These are phyloP conservation scores for Dendrobium nobile DNA, from an alignment of 106 monocot species.

Conservation along the genomic window DNA sequence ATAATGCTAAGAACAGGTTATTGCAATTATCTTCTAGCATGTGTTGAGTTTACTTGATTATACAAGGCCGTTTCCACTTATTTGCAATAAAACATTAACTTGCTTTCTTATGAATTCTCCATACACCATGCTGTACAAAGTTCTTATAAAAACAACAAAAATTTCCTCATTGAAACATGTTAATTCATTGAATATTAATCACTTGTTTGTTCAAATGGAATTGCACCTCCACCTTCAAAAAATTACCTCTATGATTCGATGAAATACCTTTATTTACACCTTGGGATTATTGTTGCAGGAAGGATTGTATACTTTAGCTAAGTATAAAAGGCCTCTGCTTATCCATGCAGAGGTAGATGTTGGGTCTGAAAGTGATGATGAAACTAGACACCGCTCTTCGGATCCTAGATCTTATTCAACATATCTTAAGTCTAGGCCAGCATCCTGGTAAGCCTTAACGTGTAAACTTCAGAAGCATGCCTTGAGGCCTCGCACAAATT, in stretches of 20 bases:
- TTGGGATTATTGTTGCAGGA: conserved; percentile 38
- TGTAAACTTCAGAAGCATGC: not conserved
- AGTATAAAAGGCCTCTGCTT: conserved; percentile 84
- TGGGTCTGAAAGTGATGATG: conserved; percentile 31
- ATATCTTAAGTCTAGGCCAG: conserved; percentile 82
- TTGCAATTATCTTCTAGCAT: not conserved
- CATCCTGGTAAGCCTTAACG: conserved; percentile 61
- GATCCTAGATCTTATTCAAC: conserved; percentile 67
- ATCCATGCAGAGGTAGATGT: conserved; percentile 81
- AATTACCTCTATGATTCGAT: not conserved
- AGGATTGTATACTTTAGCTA: conserved; percentile 64
- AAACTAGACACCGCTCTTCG: conserved; percentile 17
- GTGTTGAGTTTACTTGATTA: not conserved
- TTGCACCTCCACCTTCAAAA: not conserved
- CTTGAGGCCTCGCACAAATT: not conserved
- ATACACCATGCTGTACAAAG: not conserved
- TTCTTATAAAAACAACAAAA: not conserved
- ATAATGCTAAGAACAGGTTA: not conserved
- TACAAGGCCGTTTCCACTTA: not conserved
- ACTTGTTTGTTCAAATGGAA: not conserved
- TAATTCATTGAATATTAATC: not conserved
- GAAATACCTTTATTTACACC: not conserved
- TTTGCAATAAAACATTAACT: not conserved
- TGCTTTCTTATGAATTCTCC: not conserved
- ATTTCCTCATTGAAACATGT: too few species aligned